These are phyloP conservation scores for Cicer judaicum DNA, from an alignment of 306 rosid genomes.

Conservation along the genomic window DNA sequence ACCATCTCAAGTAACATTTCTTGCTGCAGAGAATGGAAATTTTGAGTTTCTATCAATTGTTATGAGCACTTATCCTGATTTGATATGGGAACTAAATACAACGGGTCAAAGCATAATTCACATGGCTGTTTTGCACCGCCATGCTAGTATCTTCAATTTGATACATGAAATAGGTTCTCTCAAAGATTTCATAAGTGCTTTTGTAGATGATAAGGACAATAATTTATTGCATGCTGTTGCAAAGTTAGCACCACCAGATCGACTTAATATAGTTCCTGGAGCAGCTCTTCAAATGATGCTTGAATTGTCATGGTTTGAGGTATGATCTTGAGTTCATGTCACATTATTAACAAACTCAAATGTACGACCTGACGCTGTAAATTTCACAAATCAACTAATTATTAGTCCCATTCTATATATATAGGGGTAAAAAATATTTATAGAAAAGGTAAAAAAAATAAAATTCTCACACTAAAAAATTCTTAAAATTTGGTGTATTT, in stretches of 20 bases:
- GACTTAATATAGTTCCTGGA: slow-evolving; percentile 48
- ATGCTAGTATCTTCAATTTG: slow-evolving; percentile 54
- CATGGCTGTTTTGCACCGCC: slow-evolving; percentile 48
- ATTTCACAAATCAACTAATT: no score
- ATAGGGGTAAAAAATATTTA: no score
- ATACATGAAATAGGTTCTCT: slow-evolving; percentile 47
- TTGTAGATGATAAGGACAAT: not conserved
- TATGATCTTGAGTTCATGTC: not conserved
- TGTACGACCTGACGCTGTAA: no score
- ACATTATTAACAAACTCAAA: no score
- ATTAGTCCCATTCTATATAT: no score
- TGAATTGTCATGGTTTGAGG: slow-evolving; percentile 58
- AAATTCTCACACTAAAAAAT: no score
- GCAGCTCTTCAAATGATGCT: slow-evolving; percentile 58
- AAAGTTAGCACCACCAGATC: slow-evolving; percentile 40
- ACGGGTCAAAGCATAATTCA: slow-evolving; percentile 47
- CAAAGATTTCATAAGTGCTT: slow-evolving; percentile 41
- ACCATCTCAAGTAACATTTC: slow-evolving; percentile 41
- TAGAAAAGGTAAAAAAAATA: no score
- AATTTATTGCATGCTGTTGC: slow-evolving; percentile 53
- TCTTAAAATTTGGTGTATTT: no score
- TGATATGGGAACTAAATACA: slow-evolving; percentile 47
- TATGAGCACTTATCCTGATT: slow-evolving; percentile 48
- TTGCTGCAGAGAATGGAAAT: slow-evolving; percentile 53
- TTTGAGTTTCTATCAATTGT: slow-evolving; percentile 51